These are phyloP conservation scores for Cordia subcordata DNA, from an alignment of 257 asterid genomes.

Conservation along the genomic window DNA sequence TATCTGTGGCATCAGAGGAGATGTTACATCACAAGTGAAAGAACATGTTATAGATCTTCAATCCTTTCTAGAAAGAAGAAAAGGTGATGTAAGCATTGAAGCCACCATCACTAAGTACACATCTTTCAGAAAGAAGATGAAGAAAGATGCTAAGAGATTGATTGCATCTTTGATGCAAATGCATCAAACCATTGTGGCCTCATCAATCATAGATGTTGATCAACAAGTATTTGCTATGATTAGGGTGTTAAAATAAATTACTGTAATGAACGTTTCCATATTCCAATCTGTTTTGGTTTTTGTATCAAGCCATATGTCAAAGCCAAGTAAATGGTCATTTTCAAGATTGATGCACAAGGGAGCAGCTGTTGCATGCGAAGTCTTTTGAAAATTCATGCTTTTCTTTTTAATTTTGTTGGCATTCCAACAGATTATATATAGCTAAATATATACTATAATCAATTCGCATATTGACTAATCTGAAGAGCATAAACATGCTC, in stretches of 20 bases:
- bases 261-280: conserved; percentile 10
- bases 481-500: too few relatives aligned
- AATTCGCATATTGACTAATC: too few relatives aligned
- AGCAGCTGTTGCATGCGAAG: conserved; percentile 21
- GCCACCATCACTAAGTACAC: conserved; percentile 10
- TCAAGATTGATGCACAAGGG: conserved; percentile 26
- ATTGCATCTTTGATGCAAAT: conserved; percentile 20
- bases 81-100: conserved; percentile 12
- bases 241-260: conserved; percentile 17
- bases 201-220: conserved; percentile 15
- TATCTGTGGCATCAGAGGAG: conserved; percentile 14
- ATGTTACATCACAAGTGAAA: neutral
- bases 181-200: conserved; percentile 11
- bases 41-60: conserved; percentile 13
- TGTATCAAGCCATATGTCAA: conserved; percentile 22
- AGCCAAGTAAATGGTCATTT: conserved; percentile 35
- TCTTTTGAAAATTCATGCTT: too few relatives aligned
- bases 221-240: conserved; percentile 18
- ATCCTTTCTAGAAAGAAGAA: conserved; percentile 9
- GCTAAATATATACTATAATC: too few relatives aligned
- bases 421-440: too few relatives aligned
- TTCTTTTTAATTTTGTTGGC: too few relatives aligned
- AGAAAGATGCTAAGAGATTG: conserved; percentile 19
- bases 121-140: conserved; percentile 26
- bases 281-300: conserved; percentile 17